Evolutionary conservation across 768 basidiomycete species (phyloP).

Genomic region (Baorangia bicolor): DNA sequence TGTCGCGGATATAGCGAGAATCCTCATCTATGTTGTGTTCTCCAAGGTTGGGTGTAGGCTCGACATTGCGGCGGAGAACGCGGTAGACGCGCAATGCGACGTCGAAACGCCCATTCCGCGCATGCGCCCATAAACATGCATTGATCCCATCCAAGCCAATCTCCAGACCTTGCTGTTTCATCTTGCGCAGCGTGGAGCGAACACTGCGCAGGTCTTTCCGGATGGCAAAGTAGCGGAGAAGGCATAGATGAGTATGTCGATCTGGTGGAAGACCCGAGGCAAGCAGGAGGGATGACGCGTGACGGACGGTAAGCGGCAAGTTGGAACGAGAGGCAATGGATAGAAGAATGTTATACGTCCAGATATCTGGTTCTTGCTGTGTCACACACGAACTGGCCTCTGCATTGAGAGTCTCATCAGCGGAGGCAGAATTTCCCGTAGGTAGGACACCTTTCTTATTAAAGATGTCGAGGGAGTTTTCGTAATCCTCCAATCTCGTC

Average conservation of each 20-base stretch:
- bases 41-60: conserved; percentile 35
- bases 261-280: conserved; percentile 56
- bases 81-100: conserved; percentile 63
- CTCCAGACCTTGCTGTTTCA: conserved; percentile 49
- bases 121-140: conserved; percentile 69
- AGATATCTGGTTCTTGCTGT: conserved; percentile 52
- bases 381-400: neutral
- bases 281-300: conserved; percentile 53
- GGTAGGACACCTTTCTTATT: conserved; percentile 52
- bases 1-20: conserved; percentile 39
- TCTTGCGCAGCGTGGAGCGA: conserved; percentile 51
- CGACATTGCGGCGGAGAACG: conserved; percentile 53
- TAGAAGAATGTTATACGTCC: conserved; percentile 69
- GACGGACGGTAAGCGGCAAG: conserved; percentile 42
- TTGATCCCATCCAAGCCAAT: conserved; percentile 69
- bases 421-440: neutral
- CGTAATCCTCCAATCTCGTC: conserved; percentile 55
- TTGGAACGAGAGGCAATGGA: conserved; percentile 58
- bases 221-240: conserved; percentile 55
- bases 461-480: conserved; percentile 57
- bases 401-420: conserved; percentile 11
- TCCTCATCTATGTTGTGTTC: conserved; percentile 39
- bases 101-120: conserved; percentile 49
- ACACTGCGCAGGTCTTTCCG: conserved; percentile 51
- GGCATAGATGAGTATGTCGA: conserved; percentile 58